Percentiles rank a stretch among this genome's conserved stretches.
Conservation (phyloP, 1,284 basidiomycete species). For the Ceratobasidium sp. region DNA sequence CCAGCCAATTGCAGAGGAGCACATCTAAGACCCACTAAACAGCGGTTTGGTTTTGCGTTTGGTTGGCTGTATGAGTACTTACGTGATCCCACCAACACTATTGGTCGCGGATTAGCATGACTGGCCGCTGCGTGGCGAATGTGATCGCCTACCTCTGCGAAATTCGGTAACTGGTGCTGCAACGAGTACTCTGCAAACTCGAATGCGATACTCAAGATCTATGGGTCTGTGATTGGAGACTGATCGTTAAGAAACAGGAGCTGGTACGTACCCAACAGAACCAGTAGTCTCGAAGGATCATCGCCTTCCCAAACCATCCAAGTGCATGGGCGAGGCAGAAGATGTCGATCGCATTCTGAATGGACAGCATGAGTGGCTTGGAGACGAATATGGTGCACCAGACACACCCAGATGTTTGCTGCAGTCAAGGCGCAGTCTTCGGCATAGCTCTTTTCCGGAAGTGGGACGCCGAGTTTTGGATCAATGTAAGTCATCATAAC, state of each 20-base stretch:
- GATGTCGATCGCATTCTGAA: slow-evolving; percentile 76
- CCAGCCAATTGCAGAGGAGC: slow-evolving; percentile 83
- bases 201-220: slow-evolving; percentile 85
- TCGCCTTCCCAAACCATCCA: slow-evolving; percentile 87
- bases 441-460: slow-evolving; percentile 83
- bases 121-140: slow-evolving; percentile 34
- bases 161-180: slow-evolving; percentile 82
- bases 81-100: slow-evolving; percentile 92
- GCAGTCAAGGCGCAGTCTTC: slow-evolving; percentile 75
- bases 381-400: background rate
- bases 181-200: slow-evolving; percentile 85
- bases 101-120: background rate
- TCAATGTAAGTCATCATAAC: slow-evolving; percentile 79
- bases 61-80: slow-evolving; percentile 48
- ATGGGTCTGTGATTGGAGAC: slow-evolving; percentile 18
- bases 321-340: slow-evolving; percentile 82
- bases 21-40: slow-evolving; percentile 82
- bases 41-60: slow-evolving; percentile 10
- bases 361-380: background rate
- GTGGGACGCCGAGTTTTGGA: slow-evolving; percentile 67
- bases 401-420: slow-evolving; percentile 67
- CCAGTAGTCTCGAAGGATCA: slow-evolving; percentile 86
- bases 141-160: slow-evolving; percentile 67
- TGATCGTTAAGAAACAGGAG: background rate
- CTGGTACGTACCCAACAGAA: slow-evolving; percentile 78